Conservation (phyloP, 2,329 filamentous ascomycete species). For the Massarina eburnea region DNA sequence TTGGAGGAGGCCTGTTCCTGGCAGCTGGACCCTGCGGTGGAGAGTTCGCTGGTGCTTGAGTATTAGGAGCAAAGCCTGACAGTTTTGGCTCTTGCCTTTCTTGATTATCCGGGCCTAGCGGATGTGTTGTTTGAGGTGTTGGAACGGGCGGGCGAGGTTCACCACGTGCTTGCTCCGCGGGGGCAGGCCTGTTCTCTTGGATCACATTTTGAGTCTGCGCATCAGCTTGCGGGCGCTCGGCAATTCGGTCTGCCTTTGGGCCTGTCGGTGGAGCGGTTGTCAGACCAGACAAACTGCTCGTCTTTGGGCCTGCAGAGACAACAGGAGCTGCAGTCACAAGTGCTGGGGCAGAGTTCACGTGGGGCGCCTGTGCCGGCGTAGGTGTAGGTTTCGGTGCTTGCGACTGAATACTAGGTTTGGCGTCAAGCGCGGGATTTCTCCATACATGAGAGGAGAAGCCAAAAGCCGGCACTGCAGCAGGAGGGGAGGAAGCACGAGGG, state of each 20-base stretch:
- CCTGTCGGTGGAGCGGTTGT: constrained; percentile 42
- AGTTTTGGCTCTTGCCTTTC: constrained; percentile 15
- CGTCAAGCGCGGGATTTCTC: constrained; percentile 42
- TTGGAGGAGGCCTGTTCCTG: constrained; percentile 31
- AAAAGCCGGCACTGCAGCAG: constrained; percentile 60
- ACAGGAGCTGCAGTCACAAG: constrained; percentile 20
- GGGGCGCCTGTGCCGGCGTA: constrained; percentile 17
- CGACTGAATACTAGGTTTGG: constrained; percentile 26
- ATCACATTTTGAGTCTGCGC: constrained; percentile 3
- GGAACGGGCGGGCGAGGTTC: constrained; percentile 23
- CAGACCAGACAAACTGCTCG: constrained; percentile 42
- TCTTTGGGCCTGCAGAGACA: constrained; percentile 30
- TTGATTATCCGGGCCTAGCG: constrained; percentile 11
- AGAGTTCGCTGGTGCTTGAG: constrained; percentile 21
- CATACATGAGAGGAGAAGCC: constrained; percentile 49
- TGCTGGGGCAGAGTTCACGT: constrained; percentile 14
- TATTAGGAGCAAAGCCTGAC: constrained; percentile 4
- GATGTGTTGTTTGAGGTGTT: constrained; percentile 9
- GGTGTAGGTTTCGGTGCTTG: constrained; percentile 33
- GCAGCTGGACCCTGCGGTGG: constrained; percentile 34
- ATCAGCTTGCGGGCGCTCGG: constrained; percentile 30
- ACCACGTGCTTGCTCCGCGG: constrained; percentile 20
- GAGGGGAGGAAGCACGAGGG: constrained; percentile 53
- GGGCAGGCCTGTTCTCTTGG: constrained; percentile 21
- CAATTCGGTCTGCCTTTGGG: constrained; percentile 41